These are phyloP conservation scores for Eucalyptus polybractea DNA, from an alignment of 345 rosid genomes.

Conservation along the genomic window DNA sequence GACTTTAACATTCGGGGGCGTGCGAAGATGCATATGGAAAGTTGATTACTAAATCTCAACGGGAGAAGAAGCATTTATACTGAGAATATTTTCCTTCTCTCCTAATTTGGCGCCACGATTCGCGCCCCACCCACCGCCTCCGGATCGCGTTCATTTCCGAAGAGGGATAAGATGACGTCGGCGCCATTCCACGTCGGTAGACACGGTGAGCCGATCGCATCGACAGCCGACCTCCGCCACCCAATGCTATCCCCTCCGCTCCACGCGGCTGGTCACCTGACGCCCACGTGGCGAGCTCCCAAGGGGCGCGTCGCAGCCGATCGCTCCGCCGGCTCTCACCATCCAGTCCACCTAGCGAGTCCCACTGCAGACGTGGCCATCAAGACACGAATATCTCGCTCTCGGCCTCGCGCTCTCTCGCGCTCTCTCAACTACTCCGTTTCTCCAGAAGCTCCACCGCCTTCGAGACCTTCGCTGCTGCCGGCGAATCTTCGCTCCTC, in stretches of 20 bases:
- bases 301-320: background rate
- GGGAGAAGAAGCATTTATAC: background rate
- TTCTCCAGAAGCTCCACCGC: background rate
- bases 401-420: no score
- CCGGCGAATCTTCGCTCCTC: background rate
- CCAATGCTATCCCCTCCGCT: background rate
- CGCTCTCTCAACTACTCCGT: background rate
- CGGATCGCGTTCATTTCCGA: background rate
- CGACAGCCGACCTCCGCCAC: background rate
- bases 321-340: background rate
- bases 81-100: background rate
- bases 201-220: background rate
- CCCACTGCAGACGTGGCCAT: background rate
- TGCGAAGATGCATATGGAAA: background rate
- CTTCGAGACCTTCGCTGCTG: background rate
- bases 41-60: no score
- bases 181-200: background rate
- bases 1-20: accelerated
- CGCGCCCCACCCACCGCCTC: background rate
- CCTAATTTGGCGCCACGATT: background rate
- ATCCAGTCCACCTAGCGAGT: background rate
- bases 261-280: background rate
- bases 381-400: background rate
- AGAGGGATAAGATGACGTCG: background rate
- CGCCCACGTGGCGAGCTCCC: background rate